These are phyloP conservation scores for Cutaneotrichosporon sp. DNA, from an alignment of 1,284 basidiomycete species.

Conservation along the genomic window DNA sequence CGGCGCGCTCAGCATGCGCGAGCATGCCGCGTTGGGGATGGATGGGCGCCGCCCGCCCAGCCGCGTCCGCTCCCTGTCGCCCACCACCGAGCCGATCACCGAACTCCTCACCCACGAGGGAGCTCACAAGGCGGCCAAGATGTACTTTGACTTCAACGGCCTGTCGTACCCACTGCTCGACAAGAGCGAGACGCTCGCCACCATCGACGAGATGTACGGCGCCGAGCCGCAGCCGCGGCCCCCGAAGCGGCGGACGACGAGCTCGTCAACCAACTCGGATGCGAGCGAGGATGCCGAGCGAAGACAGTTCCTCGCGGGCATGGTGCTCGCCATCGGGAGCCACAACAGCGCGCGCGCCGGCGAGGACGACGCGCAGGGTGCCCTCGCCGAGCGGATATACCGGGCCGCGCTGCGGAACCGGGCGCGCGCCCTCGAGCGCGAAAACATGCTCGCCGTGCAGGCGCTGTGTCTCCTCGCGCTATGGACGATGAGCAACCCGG, in stretches of 20 bases:
- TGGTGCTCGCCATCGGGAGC: conserved; percentile 38
- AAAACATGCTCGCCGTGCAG: conserved; percentile 37
- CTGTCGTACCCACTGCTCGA: conserved; percentile 37
- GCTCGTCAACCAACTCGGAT: conserved; percentile 3
- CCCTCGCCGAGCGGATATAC: conserved; percentile 13
- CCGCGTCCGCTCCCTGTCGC: neutral
- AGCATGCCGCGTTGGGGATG: conserved; percentile 12
- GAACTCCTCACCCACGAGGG: conserved; percentile 24
- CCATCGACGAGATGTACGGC: conserved; percentile 32
- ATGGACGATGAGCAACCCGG: conserved; percentile 32
- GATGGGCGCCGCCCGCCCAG: neutral
- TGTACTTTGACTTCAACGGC: conserved; percentile 32
- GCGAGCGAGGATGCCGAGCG: conserved; percentile 14
- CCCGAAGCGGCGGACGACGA: conserved; percentile 10
- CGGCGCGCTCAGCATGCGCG: conserved; percentile 4
- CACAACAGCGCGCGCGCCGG: conserved; percentile 26
- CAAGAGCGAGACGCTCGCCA: conserved; percentile 25
- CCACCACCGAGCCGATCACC: conserved; percentile 6
- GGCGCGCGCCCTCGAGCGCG: conserved; percentile 25
- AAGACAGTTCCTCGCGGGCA: conserved; percentile 37
- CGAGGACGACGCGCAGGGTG: conserved; percentile 20
- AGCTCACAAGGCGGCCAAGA: conserved; percentile 27
- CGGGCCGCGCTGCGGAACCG: conserved; percentile 26
- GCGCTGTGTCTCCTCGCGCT: conserved; percentile 33
- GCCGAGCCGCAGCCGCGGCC: conserved; percentile 3